Evolutionary conservation across 441 rosid species (phyloP).

Genomic region (Pelargonium cotyledonis): DNA sequence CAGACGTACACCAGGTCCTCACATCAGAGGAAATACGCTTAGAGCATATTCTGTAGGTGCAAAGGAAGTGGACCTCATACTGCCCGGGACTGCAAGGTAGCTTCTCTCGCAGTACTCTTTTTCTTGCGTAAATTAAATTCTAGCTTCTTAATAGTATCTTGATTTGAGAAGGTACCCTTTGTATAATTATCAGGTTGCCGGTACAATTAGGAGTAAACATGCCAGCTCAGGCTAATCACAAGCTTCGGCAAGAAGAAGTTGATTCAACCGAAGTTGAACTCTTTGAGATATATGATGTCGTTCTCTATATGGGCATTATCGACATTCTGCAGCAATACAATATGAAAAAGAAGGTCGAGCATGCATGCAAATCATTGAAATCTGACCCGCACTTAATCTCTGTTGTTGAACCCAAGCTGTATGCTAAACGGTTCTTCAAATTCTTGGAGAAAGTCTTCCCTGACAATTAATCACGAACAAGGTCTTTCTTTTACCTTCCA

Average conservation of each 20-base stretch:
- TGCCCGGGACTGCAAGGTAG: slow-evolving; percentile 93
- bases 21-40: slow-evolving; percentile 84
- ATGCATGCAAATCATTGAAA: slow-evolving; percentile 56
- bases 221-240: slow-evolving; percentile 34
- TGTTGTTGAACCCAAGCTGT: slow-evolving; percentile 58
- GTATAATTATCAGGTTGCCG: slow-evolving; percentile 46
- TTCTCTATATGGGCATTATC: slow-evolving; percentile 85
- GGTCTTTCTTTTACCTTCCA: not conserved
- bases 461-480: not conserved
- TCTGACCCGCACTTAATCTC: slow-evolving; percentile 59
- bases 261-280: slow-evolving; percentile 57
- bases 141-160: too few relatives aligned
- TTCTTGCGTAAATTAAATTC: not conserved
- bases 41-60: slow-evolving; percentile 74
- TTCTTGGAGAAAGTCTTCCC: slow-evolving; percentile 74
- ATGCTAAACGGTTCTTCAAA: slow-evolving; percentile 61
- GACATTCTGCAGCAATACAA: slow-evolving; percentile 85
- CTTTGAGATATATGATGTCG: slow-evolving; percentile 80
- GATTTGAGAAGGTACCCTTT: not conserved
- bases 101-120: not conserved
- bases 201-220: slow-evolving; percentile 96
- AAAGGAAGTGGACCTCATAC: slow-evolving; percentile 85
- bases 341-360: slow-evolving; percentile 63
- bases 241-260: slow-evolving; percentile 37
- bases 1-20: slow-evolving; percentile 80